Base-by-base conservation (phyloP, 2,329 filamentous ascomycete species). In the Aspergillus amoenus region DNA sequence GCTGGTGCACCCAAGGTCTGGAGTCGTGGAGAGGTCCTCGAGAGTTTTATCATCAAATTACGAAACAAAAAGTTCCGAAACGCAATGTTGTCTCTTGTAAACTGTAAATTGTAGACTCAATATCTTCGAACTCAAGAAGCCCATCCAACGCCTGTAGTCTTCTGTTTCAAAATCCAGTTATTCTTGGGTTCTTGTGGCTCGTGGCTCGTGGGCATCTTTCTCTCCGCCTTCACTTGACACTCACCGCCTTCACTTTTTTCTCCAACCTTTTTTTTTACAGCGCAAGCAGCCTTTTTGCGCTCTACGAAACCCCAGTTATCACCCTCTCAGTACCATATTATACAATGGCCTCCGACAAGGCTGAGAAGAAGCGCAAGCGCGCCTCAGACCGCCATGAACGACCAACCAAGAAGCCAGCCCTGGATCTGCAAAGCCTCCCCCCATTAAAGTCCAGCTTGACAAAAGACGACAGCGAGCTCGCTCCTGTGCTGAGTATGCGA, bases 311-410 rank as follows among this genome's bases (percentile, higher is more conserved):
- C 22, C 7, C n/a, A 40, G 24, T 18, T 39, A 39, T 13, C 37
- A 18, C 13, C 40, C n/a, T 21, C 18, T n/a, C 21, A 18, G 4
- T 13, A n/a, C 5, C 17, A 17, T 12, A 42, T 51, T 12, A 12
- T 45, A 67, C 30, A 51, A 76, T 76, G 74, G 66, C 68, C 21
- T 68, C 65, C 15, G 62, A 68, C 27, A 71, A 71, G 51, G 58
- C 66, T 37, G 77, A 80, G 50, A 82, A 79, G 67, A 83, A 83
- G 74, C 74, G 81, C 63, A 83, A 83, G 72, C 74, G 80, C 56
- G 69, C 70, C 50, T 76, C 76, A 4, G 76, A 78, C 49, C 73
- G 71, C 41, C 73, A 71, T 42, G 77, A 76, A 9, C 71, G 72
- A 18, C 75, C 80, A 2, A 79, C 71, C 66, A 83, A 83, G 64